phyloP scores from a whole-genome alignment of 2,329 filamentous ascomycete species.

The Stachybotrys chlorohalonatus region DNA sequence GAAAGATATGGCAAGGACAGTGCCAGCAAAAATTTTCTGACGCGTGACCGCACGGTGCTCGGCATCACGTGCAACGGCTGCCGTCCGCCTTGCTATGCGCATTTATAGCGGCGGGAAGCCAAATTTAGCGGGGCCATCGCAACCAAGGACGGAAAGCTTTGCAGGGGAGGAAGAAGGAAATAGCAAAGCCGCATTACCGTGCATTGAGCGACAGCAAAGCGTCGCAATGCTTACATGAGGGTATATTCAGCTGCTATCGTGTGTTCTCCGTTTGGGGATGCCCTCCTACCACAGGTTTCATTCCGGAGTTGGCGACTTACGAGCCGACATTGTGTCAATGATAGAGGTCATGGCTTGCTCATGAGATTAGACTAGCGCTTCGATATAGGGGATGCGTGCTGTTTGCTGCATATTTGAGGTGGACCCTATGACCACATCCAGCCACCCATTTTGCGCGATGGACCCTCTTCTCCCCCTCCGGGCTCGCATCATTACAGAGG shows the following conservation, averaged over 20 bases:
- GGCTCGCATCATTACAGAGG: background rate
- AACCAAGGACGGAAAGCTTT: background rate
- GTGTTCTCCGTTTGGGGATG: background rate
- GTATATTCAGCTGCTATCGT: background rate
- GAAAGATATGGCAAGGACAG: slow-evolving; percentile 22
- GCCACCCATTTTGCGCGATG: background rate
- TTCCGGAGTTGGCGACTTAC: background rate
- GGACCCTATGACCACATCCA: background rate
- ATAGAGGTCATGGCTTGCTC: background rate
- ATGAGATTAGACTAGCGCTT: background rate
- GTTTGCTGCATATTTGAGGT: background rate
- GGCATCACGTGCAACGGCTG: slow-evolving; percentile 12
- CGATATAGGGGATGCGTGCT: background rate
- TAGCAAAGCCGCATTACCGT: background rate
- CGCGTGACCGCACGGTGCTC: slow-evolving; percentile 13
- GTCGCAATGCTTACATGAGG: background rate
- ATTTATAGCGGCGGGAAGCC: background rate
- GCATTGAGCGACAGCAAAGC: background rate
- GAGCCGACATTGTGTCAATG: background rate
- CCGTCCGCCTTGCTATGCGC: background rate
- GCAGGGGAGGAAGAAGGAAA: background rate
- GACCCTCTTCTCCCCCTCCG: background rate
- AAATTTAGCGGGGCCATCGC: background rate
- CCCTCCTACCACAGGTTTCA: background rate
- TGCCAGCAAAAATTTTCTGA: slow-evolving; percentile 17